phyloP scores from a whole-genome alignment of 768 basidiomycete genomes.

The Tricholoma sp. region DNA sequence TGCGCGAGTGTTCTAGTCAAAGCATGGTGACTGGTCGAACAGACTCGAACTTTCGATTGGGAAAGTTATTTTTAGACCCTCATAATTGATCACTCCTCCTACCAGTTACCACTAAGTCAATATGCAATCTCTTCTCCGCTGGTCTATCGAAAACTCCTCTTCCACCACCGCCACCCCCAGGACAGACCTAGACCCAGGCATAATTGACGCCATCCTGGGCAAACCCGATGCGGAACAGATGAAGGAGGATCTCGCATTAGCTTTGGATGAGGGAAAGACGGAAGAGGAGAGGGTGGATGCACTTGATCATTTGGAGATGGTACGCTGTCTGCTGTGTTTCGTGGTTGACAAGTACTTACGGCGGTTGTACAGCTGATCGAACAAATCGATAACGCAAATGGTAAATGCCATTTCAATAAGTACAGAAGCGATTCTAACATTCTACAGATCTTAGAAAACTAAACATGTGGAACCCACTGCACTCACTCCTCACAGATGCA shows the following conservation, averaged over 20 bases:
- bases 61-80: too few relatives aligned
- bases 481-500: slow-evolving; percentile 52
- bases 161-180: slow-evolving; percentile 30
- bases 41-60: too few relatives aligned
- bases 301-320: slow-evolving; percentile 87
- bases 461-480: slow-evolving; percentile 75
- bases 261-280: slow-evolving; percentile 47
- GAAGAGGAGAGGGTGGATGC: slow-evolving; percentile 63
- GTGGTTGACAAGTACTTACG: too few relatives aligned
- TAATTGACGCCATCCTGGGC: slow-evolving; percentile 83
- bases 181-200: slow-evolving; percentile 68
- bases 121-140: slow-evolving; percentile 79
- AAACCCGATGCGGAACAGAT: slow-evolving; percentile 78
- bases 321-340: slow-evolving; percentile 23
- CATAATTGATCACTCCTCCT: too few relatives aligned
- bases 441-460: slow-evolving; percentile 66
- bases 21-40: too few relatives aligned
- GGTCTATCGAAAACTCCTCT: slow-evolving; percentile 72
- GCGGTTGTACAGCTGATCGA: slow-evolving; percentile 60
- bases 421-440: not conserved
- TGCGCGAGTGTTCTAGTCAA: too few relatives aligned
- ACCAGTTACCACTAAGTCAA: not conserved
- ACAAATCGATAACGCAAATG: slow-evolving; percentile 87
- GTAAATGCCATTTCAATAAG: slow-evolving; percentile 25
- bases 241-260: slow-evolving; percentile 71